phyloP scores from a whole-genome alignment of 2,329 filamentous ascomycete species.

The Alternaria incomplexa region DNA sequence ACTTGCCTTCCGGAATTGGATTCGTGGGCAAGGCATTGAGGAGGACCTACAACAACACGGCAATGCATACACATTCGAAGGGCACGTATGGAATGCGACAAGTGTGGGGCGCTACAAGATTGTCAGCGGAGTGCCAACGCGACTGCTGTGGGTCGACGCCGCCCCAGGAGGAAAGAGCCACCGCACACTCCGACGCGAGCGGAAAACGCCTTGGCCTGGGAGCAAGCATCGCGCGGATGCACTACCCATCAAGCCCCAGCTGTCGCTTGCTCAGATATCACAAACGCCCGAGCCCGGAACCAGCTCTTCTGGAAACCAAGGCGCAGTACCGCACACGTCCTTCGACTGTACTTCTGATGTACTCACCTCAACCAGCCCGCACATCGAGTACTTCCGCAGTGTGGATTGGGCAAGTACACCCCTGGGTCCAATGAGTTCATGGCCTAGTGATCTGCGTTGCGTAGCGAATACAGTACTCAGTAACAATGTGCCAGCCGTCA shows the following conservation, averaged over 20 bases:
- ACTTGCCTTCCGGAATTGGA: conserved; percentile 37
- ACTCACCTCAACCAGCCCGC: conserved; percentile 38
- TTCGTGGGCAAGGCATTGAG: conserved; percentile 18
- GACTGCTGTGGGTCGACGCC: conserved; percentile 15
- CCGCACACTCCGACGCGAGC: conserved; percentile 8
- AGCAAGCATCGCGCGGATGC: conserved; percentile 49
- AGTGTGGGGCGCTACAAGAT: conserved; percentile 30
- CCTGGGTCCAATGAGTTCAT: conserved; percentile 73
- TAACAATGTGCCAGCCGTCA: conserved; percentile 60
- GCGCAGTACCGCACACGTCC: conserved; percentile 1
- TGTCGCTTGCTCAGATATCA: neutral
- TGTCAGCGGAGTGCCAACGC: conserved; percentile 35
- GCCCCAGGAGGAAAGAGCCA: conserved; percentile 4
- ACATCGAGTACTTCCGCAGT: conserved; percentile 72
- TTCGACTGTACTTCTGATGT: conserved; percentile 23
- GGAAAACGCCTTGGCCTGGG: conserved; percentile 53
- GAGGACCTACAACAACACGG: conserved; percentile 14
- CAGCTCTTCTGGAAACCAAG: neutral
- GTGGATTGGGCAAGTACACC: conserved; percentile 74
- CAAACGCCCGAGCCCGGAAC: neutral
- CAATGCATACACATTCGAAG: conserved; percentile 32
- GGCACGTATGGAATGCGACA: conserved; percentile 35
- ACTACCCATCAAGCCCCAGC: conserved; percentile 40
- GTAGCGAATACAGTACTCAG: conserved; percentile 79
- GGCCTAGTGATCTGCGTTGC: conserved; percentile 71